Percentiles rank a stretch among this genome's conserved stretches.
These are phyloP conservation scores for Trypanosomatidae sp. DNA, from an alignment of 208 protist species.

Conservation along the genomic window DNA sequence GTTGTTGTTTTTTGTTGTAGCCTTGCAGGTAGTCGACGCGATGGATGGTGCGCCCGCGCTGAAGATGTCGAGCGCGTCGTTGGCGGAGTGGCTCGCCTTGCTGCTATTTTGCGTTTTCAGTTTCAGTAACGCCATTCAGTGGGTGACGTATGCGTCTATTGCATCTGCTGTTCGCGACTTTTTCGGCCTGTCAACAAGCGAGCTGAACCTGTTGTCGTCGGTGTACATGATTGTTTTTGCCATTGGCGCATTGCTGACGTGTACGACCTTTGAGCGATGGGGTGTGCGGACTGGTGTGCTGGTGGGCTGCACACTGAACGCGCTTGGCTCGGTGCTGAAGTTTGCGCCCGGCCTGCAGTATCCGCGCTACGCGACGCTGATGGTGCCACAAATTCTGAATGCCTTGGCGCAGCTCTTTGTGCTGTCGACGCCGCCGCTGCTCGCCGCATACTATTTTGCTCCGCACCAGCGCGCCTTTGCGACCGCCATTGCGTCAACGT, in stretches of 20 bases:
- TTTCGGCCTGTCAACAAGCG: slow-evolving; percentile 32
- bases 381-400: slow-evolving; percentile 36
- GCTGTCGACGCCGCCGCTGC: slow-evolving; percentile 52
- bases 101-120: slow-evolving; percentile 44
- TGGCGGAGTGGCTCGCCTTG: background rate
- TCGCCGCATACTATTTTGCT: slow-evolving; percentile 54
- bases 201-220: slow-evolving; percentile 61
- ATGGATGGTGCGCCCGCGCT: too few relatives aligned
- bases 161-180: slow-evolving; percentile 16
- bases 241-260: slow-evolving; percentile 37
- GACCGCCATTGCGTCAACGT: slow-evolving; percentile 38
- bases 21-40: background rate
- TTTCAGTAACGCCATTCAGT: slow-evolving; percentile 58
- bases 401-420: slow-evolving; percentile 57
- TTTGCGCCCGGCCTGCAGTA: slow-evolving; percentile 27
- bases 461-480: slow-evolving; percentile 41
- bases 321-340: slow-evolving; percentile 44
- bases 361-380: slow-evolving; percentile 30
- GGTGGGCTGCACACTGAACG: slow-evolving; percentile 34
- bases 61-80: background rate
- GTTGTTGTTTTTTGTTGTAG: background rate
- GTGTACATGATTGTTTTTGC: slow-evolving; percentile 78
- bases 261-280: slow-evolving; percentile 55
- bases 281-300: slow-evolving; percentile 43
- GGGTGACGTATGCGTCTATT: slow-evolving; percentile 52